These are phyloP conservation scores for Pezicula carpinea DNA, from an alignment of 2,329 filamentous ascomycete genomes.

Conservation along the genomic window DNA sequence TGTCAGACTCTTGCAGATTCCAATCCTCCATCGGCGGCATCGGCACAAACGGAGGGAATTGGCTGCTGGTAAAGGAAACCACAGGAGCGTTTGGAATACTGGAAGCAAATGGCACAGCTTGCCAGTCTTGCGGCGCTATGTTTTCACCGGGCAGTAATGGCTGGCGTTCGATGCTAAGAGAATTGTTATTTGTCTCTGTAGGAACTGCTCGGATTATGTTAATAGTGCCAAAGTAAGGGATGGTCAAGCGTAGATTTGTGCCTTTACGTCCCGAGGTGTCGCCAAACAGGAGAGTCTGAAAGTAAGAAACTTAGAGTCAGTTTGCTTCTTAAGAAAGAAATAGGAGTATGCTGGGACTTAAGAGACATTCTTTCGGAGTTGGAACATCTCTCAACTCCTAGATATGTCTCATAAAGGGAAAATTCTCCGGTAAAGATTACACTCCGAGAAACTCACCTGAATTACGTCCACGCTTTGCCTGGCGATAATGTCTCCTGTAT, in stretches of 20 bases:
- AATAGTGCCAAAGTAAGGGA: constrained; percentile 30
- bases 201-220: constrained; percentile 20
- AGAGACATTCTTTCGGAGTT: no score
- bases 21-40: constrained; percentile 5
- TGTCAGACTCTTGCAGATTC: constrained; percentile 7
- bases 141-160: background rate
- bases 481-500: background rate
- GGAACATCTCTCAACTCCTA: no score
- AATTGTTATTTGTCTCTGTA: background rate
- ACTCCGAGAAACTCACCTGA: no score
- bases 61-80: constrained; percentile 7
- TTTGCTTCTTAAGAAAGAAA: no score
- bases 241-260: constrained; percentile 8
- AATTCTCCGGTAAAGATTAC: no score
- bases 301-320: no score
- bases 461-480: constrained; percentile 6
- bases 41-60: constrained; percentile 2
- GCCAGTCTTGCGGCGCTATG: background rate
- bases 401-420: no score
- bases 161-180: background rate
- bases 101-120: background rate
- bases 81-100: background rate
- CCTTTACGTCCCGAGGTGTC: constrained; percentile 2
- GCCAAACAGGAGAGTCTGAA: constrained; percentile 5
- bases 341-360: no score